Percentiles rank a stretch among this genome's conserved stretches.
phyloP scores from a whole-genome alignment of 257 asterid species.

The Solanum neorickii region DNA sequence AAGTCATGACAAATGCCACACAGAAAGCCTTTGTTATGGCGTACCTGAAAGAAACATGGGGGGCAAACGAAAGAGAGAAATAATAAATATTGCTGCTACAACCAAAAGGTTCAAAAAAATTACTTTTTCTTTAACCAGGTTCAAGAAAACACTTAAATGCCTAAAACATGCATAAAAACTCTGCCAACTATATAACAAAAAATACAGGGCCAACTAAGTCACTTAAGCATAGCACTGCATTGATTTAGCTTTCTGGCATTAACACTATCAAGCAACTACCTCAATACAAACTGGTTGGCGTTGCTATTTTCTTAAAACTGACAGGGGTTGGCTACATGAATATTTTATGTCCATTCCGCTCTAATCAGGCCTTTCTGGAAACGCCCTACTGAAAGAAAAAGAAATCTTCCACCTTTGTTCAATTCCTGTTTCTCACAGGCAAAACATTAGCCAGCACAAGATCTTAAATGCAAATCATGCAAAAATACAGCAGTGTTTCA shows the following conservation, averaged over 20 bases:
- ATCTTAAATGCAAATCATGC: not conserved
- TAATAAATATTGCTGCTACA: not conserved
- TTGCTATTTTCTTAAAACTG: not conserved
- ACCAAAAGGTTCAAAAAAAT: not conserved
- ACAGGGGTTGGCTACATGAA: not conserved
- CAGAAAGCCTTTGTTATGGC: slow-evolving; percentile 86
- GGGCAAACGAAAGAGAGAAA: not conserved
- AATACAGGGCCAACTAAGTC: not conserved
- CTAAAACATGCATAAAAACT: not conserved
- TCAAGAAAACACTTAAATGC: not conserved
- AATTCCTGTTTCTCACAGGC: not conserved
- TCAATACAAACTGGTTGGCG: not conserved
- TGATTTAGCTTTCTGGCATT: not conserved
- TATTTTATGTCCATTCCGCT: not conserved
- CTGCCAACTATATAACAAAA: not conserved
- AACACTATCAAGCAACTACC: not conserved
- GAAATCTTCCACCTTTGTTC: not conserved
- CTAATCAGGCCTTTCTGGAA: not conserved
- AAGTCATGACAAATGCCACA: slow-evolving; percentile 70
- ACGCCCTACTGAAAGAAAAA: not conserved
- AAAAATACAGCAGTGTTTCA: not conserved
- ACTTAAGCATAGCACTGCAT: not conserved
- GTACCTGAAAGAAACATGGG: slow-evolving; percentile 46
- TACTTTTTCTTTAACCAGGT: not conserved
- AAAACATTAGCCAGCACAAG: not conserved